A percentile compares a stretch with the other conserved stretches of the same genome.
These are phyloP conservation scores for Coniferiporia sulphurascens DNA, from an alignment of 1,284 basidiomycete genomes.

Conservation along the genomic window DNA sequence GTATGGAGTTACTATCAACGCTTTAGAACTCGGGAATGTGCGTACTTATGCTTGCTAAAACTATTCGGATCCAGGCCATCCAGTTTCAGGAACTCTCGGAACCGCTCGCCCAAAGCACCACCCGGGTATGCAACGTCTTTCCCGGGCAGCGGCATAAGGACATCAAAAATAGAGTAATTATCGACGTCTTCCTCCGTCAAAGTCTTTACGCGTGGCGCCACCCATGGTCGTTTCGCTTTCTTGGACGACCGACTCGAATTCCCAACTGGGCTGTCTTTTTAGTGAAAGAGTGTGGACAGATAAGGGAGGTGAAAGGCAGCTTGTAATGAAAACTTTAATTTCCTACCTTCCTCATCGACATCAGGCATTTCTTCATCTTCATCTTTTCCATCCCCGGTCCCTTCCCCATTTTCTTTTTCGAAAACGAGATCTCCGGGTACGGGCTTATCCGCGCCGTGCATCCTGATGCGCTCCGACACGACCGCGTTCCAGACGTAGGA, in stretches of 20 bases:
- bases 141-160: slow-evolving; percentile 93
- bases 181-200: slow-evolving; percentile 72
- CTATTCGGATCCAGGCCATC: slow-evolving; percentile 89
- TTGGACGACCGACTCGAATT: slow-evolving; percentile 31
- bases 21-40: background rate
- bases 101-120: slow-evolving; percentile 77
- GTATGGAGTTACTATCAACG: background rate
- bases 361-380: slow-evolving; percentile 29
- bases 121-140: slow-evolving; percentile 88
- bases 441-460: slow-evolving; percentile 70
- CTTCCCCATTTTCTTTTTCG: slow-evolving; percentile 36
- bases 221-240: slow-evolving; percentile 45
- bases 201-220: slow-evolving; percentile 67
- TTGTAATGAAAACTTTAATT: slow-evolving; percentile 11
- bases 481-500: slow-evolving; percentile 98
- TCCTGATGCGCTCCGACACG: slow-evolving; percentile 85
- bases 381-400: slow-evolving; percentile 32
- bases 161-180: slow-evolving; percentile 86
- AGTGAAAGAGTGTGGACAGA: background rate
- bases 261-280: slow-evolving; percentile 23
- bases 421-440: slow-evolving; percentile 85
- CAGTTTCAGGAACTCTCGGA: slow-evolving; percentile 71
- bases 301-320: background rate
- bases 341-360: slow-evolving; percentile 42
- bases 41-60: slow-evolving; percentile 85